Base-by-base conservation (phyloP, 306 rosid genomes). In the Sphenostylis stenocarpa region DNA sequence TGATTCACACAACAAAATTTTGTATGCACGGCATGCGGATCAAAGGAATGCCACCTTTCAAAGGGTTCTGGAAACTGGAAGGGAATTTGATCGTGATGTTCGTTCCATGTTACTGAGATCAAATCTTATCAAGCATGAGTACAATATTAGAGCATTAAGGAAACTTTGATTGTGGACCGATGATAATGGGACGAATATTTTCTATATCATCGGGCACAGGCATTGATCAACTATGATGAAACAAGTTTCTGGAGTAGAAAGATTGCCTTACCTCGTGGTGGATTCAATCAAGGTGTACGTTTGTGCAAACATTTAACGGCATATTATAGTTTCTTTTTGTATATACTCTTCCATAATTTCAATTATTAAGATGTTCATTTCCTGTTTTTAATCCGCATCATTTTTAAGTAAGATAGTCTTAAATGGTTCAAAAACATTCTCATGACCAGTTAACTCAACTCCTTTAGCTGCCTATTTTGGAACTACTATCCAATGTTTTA, bases 41-140 rank as follows among this genome's bases (percentile, higher is more conserved):
- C 99, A 96, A 80, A 87, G 99, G 84, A 96, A 96, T 78, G 91
- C 98, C 44, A 96, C 99, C 31, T 96, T 93, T 80, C 99, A 93
- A 71, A 85, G 97, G 81, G 99, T 88, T 74, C 82, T 96, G 49
- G 97, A 96, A 84, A 85, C 94, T 6, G 99, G 98, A 48, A 63
- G 82, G 69, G 98, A 87, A 71, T 89, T 93, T 57, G 97, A 93
- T 72, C 93, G 93, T 2, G 97, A 92, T 77, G 96, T 88, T 55
- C 88, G 90, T 73, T 87, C 97, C 16, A 89, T 93, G 97, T 87
- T 96, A 74, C 96, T 96, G 78, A 88, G 99, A 82, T 83, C 93
- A 74, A 91, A 96, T 81, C 98, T 96, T 39, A 85, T 92, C 78
- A 96, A 93, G 91, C 96, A 89, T 33, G 99, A 96, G 6, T 84